Evolutionary conservation across 2,329 filamentous ascomycete species (phyloP).

Genomic region (Elsinoe batatas): DNA sequence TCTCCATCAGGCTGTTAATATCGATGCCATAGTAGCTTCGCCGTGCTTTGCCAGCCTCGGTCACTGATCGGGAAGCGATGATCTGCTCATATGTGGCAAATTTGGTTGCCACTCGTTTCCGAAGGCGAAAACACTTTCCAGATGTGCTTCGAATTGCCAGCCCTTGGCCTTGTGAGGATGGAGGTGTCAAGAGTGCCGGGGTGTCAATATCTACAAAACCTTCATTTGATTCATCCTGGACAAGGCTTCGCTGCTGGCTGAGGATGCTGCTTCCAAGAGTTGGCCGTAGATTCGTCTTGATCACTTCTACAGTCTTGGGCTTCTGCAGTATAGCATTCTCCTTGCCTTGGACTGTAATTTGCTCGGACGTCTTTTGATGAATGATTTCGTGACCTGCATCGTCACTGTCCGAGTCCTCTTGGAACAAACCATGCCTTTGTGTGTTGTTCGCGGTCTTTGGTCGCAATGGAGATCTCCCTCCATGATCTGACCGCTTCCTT

Average conservation of each 20-base stretch:
- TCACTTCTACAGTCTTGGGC: not conserved
- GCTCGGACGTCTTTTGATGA: not conserved
- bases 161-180: not conserved
- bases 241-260: not conserved
- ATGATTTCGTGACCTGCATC: conserved; percentile 21
- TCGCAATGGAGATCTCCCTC: conserved; percentile 19
- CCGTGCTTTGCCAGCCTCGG: conserved; percentile 55
- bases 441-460: conserved; percentile 22
- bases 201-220: not conserved
- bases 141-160: conserved; percentile 39
- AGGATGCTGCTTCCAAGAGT: not conserved
- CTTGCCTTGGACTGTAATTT: not conserved
- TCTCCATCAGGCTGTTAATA: conserved; percentile 71
- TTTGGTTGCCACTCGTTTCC: conserved; percentile 41
- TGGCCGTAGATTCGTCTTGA: not conserved
- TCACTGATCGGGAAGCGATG: conserved; percentile 57
- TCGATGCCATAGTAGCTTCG: conserved; percentile 86
- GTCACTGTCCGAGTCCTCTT: conserved; percentile 34
- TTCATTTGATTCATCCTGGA: not conserved
- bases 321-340: not conserved
- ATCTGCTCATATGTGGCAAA: conserved; percentile 54
- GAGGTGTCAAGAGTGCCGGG: not conserved
- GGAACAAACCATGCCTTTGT: conserved; percentile 29
- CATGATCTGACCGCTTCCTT: conserved; percentile 23
- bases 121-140: conserved; percentile 48